These are phyloP conservation scores for Fraxinus baroniana DNA, from an alignment of 305 asterid species.

Conservation along the genomic window DNA sequence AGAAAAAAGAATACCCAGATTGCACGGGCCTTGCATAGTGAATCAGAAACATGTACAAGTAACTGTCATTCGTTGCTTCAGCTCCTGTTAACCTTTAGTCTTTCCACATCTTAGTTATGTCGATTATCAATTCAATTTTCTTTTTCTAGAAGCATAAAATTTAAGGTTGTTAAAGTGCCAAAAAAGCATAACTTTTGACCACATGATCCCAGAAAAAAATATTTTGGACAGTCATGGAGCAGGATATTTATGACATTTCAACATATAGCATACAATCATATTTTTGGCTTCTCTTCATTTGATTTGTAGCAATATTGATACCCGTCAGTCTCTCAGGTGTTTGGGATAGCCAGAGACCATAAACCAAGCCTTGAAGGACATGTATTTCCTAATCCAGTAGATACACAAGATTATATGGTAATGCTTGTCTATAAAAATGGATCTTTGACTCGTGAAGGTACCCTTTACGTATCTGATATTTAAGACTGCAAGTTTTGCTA, in stretches of 20 bases:
- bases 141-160: neutral
- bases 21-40: neutral
- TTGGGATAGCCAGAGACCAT: constrained; percentile 61
- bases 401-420: constrained; percentile 56
- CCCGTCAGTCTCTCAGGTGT: constrained; percentile 39
- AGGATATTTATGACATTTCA: neutral
- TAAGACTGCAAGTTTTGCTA: constrained; percentile 3
- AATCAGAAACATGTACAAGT: neutral
- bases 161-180: neutral
- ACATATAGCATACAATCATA: neutral
- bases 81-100: neutral
- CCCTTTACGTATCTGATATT: neutral
- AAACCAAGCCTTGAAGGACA: constrained; percentile 69
- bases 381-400: constrained; percentile 72
- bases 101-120: neutral
- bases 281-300: neutral
- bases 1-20: neutral
- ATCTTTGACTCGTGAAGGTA: constrained; percentile 82
- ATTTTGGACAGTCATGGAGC: neutral
- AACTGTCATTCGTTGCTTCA: neutral
- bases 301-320: neutral
- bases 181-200: neutral
- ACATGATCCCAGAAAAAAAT: neutral
- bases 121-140: neutral
- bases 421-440: constrained; percentile 78